Evolutionary conservation across 2,329 filamentous ascomycete genomes (phyloP), one percentile per base, ranked within the genome.

Genomic region (Thermomyces lanuginosus): DNA sequence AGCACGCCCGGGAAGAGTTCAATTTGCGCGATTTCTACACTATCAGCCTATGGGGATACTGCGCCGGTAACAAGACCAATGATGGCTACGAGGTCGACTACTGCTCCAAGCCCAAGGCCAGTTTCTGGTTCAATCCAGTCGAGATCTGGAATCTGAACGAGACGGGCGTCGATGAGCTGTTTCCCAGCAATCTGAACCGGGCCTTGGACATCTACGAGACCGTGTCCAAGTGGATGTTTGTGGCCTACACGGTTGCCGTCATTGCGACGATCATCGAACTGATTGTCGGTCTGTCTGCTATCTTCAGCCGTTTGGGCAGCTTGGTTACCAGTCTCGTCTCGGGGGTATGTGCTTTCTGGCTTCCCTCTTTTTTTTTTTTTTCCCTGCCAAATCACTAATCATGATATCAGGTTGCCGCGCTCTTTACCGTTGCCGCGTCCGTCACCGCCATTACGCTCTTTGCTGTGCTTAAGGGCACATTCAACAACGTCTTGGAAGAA

Each of bases 11-110:
- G 33, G 33, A 46, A 9, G 37, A 51, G 22, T 61, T 80, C 22
- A 62, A 67, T 29, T 66, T 92, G 32, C 69, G 66, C 43, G 72
- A 86, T 47, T 64, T 72, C 44, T 95, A 93, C 66, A 68, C 78
- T 34, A 64, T 95, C 46, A 71, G 69, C 46, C 64, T 95, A 19
- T 92, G 81, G 78, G 78, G 77, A 48, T 92, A 83, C 66, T 95
- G 89, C 67, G 60, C 62, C 31, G 71, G 66, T 28, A 55, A 64
- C 26, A 51, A 61, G 38, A 61, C 63, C 42, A 61, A 62, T 41
- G 61, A 64, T 36, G 61, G 63, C 36, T 63, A 61, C 38, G 51
- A 53, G 9, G 52, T 66, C 38, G 56, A 54, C 22, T 55, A 65
- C 40, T 95, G 86, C 68, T 75, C 72, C 28, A 62, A 72, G 40